Evolutionary conservation across 2,329 filamentous ascomycete genomes (phyloP).

Genomic region (Claviceps pusilla): DNA sequence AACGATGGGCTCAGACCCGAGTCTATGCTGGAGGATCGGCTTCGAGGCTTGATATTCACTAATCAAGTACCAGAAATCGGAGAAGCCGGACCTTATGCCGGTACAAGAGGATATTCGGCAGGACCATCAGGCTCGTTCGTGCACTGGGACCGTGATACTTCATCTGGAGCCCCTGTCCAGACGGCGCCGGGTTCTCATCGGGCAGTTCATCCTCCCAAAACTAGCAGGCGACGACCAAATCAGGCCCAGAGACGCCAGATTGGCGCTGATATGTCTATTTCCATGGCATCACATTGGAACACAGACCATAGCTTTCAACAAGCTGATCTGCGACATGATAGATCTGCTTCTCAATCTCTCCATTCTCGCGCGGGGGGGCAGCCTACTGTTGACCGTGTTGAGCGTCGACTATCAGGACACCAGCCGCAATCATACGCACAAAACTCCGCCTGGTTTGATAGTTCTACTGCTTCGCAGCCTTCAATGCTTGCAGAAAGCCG

Average conservation of each 20-base stretch:
- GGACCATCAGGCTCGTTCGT: neutral
- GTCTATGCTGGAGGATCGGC: constrained; percentile 35
- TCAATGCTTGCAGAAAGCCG: neutral
- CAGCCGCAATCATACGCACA: neutral
- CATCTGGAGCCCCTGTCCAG: neutral
- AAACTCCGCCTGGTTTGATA: neutral
- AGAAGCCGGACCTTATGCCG: neutral
- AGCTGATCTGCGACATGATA: neutral
- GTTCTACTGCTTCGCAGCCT: neutral
- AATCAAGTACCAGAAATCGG: constrained; percentile 19
- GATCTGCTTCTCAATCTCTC: neutral
- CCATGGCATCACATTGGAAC: constrained; percentile 29
- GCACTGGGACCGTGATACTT: neutral
- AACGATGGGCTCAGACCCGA: neutral
- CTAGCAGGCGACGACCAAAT: constrained; percentile 23
- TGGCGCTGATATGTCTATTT: constrained; percentile 42
- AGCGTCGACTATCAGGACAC: neutral
- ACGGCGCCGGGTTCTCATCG: constrained; percentile 1
- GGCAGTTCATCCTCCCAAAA: constrained; percentile 7
- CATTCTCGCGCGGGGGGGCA: neutral
- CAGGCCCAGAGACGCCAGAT: constrained; percentile 50
- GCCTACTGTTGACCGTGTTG: neutral
- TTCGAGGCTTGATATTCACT: constrained; percentile 45
- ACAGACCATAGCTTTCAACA: neutral
- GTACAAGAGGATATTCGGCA: neutral